Base-by-base conservation (phyloP, 2,329 filamentous ascomycete species). In the Aspergillus felis region DNA sequence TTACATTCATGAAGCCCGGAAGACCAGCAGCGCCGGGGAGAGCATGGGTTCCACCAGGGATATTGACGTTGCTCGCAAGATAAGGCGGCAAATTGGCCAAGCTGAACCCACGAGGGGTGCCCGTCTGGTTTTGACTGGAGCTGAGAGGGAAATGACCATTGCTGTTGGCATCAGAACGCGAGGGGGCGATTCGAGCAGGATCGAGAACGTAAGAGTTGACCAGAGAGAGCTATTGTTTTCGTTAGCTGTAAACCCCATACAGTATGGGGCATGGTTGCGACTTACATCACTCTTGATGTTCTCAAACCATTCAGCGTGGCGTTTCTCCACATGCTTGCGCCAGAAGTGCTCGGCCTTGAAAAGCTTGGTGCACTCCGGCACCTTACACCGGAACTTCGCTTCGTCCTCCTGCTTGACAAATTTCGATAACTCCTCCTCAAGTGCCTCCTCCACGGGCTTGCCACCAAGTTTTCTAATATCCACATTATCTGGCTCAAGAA, bases 291-390 rank as follows among this genome's bases (percentile, higher is more conserved):
- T 87, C 72, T 88, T 89, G 63, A 97, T 79, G 54, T 80, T 84
- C 35, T 92, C 88, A 48, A 90, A 83, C 90, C 92, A 99, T 54
- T 97, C 93, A 0, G 84, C 74, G 73, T 99, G 94, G 57, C 95
- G 87, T 79, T 99, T 99, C 76, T 97, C 93, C 17, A 97, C 88
- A 68, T 99, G 94, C 80, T 99, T 99, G 69, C 87, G 88, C 93
- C 95, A 99, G 73, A 99, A 99, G 66, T 93, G 87, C 47, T 96
- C 89, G 57, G 94, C 94, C 75, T 97, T 97, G 82, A 99, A 99
- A 7, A 99, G 80, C 76, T 99, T 99, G 10, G 89, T 89, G 76
- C 94, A 99, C 42, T 97, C 92, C 1, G 93, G 93, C 3, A 96
- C 92, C 74, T 94, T 96, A 82, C 94, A 99, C 59, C 95, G 87